Evolutionary conservation across 352 stramenopile genomes (phyloP).

Genomic region (Globisporangium radiosum): DNA sequence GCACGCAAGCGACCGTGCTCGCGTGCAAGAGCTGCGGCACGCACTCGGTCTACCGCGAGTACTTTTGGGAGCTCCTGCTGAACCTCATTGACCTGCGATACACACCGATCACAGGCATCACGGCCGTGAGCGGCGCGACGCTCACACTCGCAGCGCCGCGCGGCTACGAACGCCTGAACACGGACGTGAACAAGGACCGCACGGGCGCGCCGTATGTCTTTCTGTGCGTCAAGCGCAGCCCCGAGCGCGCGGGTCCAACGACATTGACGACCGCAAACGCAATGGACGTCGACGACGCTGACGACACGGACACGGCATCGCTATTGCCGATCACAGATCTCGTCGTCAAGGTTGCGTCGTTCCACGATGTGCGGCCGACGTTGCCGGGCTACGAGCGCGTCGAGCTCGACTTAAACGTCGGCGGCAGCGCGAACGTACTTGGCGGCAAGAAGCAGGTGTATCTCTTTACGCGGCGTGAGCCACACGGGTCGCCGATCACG

Average conservation of each 20-base stretch:
- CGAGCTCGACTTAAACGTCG: slow-evolving; percentile 77
- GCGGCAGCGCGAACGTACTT: slow-evolving; percentile 32
- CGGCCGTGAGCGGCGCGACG: slow-evolving; percentile 62
- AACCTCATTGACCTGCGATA: slow-evolving; percentile 89
- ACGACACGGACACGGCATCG: neutral
- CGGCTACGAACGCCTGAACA: slow-evolving; percentile 78
- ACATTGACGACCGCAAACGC: slow-evolving; percentile 5
- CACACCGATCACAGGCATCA: slow-evolving; percentile 80
- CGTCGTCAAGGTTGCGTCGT: slow-evolving; percentile 57
- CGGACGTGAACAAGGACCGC: slow-evolving; percentile 82
- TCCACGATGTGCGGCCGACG: slow-evolving; percentile 50
- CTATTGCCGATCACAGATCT: slow-evolving; percentile 75
- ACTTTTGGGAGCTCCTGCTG: slow-evolving; percentile 86
- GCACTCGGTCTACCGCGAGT: slow-evolving; percentile 76
- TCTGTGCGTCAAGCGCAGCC: slow-evolving; percentile 69
- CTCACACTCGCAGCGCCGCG: slow-evolving; percentile 55
- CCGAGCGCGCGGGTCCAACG: slow-evolving; percentile 25
- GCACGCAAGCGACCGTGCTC: slow-evolving; percentile 73
- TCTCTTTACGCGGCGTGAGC: slow-evolving; percentile 70
- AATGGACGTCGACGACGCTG: slow-evolving; percentile 21
- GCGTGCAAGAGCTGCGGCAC: slow-evolving; percentile 80
- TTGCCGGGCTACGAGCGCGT: slow-evolving; percentile 73
- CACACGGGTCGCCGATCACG: slow-evolving; percentile 76
- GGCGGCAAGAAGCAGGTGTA: slow-evolving; percentile 83
- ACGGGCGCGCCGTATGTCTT: slow-evolving; percentile 75